phyloP scores from a whole-genome alignment of 495 filamentous ascomycete genomes.

The Xylaria grammica region DNA sequence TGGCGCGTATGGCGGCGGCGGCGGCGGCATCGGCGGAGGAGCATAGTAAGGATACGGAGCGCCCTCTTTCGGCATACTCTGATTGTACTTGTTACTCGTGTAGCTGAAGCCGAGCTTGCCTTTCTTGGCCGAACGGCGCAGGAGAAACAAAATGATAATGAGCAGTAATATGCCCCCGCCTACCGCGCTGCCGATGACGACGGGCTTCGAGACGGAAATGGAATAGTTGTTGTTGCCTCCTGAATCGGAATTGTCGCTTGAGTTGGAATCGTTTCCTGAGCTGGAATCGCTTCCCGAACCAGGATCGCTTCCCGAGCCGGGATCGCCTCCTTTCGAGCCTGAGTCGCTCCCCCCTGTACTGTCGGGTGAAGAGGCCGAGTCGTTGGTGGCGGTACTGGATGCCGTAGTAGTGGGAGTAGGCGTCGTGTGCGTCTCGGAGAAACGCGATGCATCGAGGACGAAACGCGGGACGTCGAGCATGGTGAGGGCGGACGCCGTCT shows the following conservation, averaged over 20 bases:
- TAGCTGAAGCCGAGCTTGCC: conserved; percentile 28
- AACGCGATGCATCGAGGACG: conserved; percentile 32
- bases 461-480: conserved; percentile 40
- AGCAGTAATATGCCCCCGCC: conserved; percentile 33
- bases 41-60: too few species aligned
- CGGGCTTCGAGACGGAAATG: conserved; percentile 11
- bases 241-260: background rate
- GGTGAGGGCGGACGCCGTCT: conserved; percentile 25
- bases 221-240: background rate
- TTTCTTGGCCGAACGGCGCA: conserved; percentile 14
- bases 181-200: conserved; percentile 37
- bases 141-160: background rate
- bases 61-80: too few species aligned
- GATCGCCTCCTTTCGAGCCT: background rate
- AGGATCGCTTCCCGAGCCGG: background rate
- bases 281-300: background rate
- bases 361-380: background rate
- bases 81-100: conserved; percentile 27
- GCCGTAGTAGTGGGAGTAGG: conserved; percentile 22
- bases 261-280: background rate
- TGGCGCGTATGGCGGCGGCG: too few species aligned
- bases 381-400: conserved; percentile 2
- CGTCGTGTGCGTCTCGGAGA: conserved; percentile 26
- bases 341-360: conserved; percentile 4
- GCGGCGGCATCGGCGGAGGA: too few species aligned